phyloP scores from a whole-genome alignment of 2,329 filamentous ascomycete genomes.

The Cladosporium sp. region DNA sequence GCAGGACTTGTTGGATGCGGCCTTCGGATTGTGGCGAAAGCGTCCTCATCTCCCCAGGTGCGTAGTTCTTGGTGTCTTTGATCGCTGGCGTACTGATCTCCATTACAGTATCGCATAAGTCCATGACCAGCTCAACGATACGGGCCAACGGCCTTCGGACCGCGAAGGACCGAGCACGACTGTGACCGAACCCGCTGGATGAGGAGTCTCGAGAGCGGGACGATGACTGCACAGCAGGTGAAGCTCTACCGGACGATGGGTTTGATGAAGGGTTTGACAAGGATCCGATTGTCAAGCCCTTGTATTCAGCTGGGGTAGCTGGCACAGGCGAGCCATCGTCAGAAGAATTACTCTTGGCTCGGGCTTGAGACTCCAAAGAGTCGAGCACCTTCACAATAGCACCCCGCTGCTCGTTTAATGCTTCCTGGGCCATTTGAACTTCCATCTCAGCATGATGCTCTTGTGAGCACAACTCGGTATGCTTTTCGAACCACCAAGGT shows the following conservation, averaged over 20 bases:
- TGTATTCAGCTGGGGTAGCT: constrained; percentile 69
- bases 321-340: constrained; percentile 47
- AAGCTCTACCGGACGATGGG: constrained; percentile 67
- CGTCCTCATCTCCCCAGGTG: constrained; percentile 77
- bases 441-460: constrained; percentile 98
- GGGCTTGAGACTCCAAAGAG: constrained; percentile 77
- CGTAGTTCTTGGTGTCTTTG: constrained; percentile 74
- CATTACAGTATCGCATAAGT: constrained; percentile 91
- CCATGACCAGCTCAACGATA: constrained; percentile 91
- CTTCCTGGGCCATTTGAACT: constrained; percentile 93
- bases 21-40: constrained; percentile 96
- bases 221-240: constrained; percentile 63
- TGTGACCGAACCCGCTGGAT: constrained; percentile 70
- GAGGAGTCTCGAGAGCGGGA: constrained; percentile 70
- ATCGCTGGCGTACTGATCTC: constrained; percentile 94
- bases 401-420: constrained; percentile 86
- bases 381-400: constrained; percentile 94
- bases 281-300: constrained; percentile 80
- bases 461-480: constrained; percentile 92
- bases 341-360: constrained; percentile 59
- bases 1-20: constrained; percentile 87
- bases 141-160: constrained; percentile 85
- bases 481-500: constrained; percentile 99
- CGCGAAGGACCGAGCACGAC: constrained; percentile 83
- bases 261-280: constrained; percentile 66